phyloP scores from a whole-genome alignment of 148 eudicot genomes.

The Cornus controversa region DNA sequence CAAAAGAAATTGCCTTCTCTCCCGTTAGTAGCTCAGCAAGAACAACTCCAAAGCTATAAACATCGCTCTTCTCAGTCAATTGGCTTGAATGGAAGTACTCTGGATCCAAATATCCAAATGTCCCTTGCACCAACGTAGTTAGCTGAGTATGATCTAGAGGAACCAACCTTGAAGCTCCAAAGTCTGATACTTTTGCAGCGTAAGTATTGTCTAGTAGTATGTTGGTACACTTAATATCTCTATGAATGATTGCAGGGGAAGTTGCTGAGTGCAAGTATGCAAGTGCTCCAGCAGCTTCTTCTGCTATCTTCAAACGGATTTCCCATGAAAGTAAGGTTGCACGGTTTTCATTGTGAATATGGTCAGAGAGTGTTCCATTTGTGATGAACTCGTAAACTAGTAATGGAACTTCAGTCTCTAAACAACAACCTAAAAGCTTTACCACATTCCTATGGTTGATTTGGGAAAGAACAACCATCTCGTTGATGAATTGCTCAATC shows the following conservation, averaged over 20 bases:
- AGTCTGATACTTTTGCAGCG: neutral
- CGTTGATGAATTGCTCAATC: neutral
- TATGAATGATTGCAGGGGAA: neutral
- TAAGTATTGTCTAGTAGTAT: neutral
- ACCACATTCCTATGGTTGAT: neutral
- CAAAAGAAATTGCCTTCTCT: neutral
- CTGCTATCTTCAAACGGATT: too few relatives aligned
- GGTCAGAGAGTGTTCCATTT: too few relatives aligned
- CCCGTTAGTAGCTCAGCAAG: neutral
- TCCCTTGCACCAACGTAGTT: neutral
- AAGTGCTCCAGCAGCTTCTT: too few relatives aligned
- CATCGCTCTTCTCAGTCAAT: neutral
- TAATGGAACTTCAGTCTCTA: neutral
- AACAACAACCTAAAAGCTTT: neutral
- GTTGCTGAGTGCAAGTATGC: neutral
- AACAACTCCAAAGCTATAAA: neutral
- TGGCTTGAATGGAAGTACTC: neutral
- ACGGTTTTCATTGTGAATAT: too few relatives aligned
- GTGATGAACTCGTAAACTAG: neutral
- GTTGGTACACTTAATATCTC: neutral
- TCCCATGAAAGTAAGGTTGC: too few relatives aligned
- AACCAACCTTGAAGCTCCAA: neutral
- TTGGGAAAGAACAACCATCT: neutral
- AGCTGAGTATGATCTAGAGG: neutral
- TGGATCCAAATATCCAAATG: too few relatives aligned